phyloP scores from a whole-genome alignment of 495 filamentous ascomycete genomes.

The Acidomyces sp. region DNA sequence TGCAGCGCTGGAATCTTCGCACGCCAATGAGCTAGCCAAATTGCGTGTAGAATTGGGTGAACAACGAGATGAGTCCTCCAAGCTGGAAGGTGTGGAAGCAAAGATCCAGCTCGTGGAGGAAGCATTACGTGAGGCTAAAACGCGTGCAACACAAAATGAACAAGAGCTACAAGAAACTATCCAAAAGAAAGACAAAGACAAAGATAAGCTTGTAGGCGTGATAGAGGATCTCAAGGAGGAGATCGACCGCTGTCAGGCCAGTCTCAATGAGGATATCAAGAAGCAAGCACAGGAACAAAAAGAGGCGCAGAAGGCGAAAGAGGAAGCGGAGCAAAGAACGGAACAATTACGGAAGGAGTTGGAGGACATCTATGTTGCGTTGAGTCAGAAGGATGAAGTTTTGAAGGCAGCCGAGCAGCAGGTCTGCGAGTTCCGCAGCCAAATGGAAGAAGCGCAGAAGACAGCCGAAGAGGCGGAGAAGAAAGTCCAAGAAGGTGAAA shows the following conservation, averaged over 20 bases:
- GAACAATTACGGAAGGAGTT: constrained; percentile 11
- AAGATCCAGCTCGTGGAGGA: constrained; percentile 17
- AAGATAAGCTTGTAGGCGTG: constrained; percentile 5
- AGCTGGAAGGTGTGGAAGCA: constrained; percentile 14
- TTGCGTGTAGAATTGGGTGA: constrained; percentile 8
- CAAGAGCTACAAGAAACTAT: constrained; percentile 13
- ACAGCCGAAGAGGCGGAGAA: constrained; percentile 1
- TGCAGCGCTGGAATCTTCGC: neutral
- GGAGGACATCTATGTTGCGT: no score
- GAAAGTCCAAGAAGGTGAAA: neutral
- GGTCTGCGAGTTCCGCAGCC: no score
- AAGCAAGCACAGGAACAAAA: constrained; percentile 14
- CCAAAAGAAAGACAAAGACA: constrained; percentile 14
- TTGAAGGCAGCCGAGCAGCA: no score
- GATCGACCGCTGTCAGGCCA: constrained; percentile 17
- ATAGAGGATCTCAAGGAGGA: constrained; percentile 15
- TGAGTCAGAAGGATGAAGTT: no score
- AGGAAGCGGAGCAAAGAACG: constrained; percentile 4
- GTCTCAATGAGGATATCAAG: constrained; percentile 16
- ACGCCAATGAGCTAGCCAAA: constrained; percentile 7
- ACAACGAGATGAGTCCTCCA: constrained; percentile 1
- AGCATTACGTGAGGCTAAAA: constrained; percentile 11
- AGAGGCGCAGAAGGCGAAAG: constrained; percentile 7
- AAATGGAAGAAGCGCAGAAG: constrained; percentile 2
- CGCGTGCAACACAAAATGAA: constrained; percentile 11